Conservation (phyloP, 768 basidiomycete genomes). For the Boletus rex-veris region DNA sequence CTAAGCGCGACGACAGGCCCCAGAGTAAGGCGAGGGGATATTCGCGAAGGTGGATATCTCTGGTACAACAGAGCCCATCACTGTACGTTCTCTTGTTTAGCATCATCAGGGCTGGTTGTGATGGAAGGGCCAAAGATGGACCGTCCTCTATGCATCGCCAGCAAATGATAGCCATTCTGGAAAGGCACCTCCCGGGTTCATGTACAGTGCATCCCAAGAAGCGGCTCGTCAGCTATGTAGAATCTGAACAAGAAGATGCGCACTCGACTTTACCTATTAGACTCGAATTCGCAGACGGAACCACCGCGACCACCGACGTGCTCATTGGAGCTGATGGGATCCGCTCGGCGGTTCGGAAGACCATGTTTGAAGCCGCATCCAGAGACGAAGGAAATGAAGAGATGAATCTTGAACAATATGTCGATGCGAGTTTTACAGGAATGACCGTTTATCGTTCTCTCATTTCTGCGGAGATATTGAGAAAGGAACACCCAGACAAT, state of each 20-base stretch:
- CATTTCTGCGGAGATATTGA: constrained; percentile 34
- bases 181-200: constrained; percentile 16
- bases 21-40: constrained; percentile 26
- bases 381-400: neutral
- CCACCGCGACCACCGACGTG: constrained; percentile 34
- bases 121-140: constrained; percentile 1
- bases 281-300: constrained; percentile 16
- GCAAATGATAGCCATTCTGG: constrained; percentile 16
- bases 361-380: constrained; percentile 19
- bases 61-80: constrained; percentile 23
- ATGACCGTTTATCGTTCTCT: constrained; percentile 38
- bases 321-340: constrained; percentile 48
- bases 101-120: neutral
- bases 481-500: constrained; percentile 21
- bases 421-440: constrained; percentile 41
- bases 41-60: constrained; percentile 27
- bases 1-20: neutral
- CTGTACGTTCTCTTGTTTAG: constrained; percentile 10
- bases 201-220: constrained; percentile 19
- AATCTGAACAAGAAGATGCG: constrained; percentile 14
- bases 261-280: constrained; percentile 21
- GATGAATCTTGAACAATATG: constrained; percentile 7
- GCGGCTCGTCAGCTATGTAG: constrained; percentile 16
- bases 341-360: constrained; percentile 26
- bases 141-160: constrained; percentile 21